Evolutionary conservation across 2,329 filamentous ascomycete genomes (phyloP), one percentile per base, ranked within the genome.

Genomic region (Trematosphaeria pertusa): DNA sequence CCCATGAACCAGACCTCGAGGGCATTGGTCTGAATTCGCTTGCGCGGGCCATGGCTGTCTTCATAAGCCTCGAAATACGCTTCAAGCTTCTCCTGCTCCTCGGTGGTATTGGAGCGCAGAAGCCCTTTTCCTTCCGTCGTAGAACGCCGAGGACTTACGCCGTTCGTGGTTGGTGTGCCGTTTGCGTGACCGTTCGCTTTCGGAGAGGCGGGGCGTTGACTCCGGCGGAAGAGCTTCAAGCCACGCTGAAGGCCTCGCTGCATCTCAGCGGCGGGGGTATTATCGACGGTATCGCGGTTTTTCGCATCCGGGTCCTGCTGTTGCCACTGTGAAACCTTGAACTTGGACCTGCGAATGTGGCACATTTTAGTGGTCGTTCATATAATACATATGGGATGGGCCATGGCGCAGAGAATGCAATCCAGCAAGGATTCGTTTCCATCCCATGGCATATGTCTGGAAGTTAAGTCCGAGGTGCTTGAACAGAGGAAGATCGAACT

Each of bases 1-100:
- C 74, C 75, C 5, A 67, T 61, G 46, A 77, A 77, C 74, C 73
- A 76, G 20, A 75, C 73, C 56, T 75, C 74, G 18, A 62, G 59
- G 6, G 53, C 44, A 35, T 65, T 58, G 4, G 70, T 73, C 24
- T 59, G 37, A 10, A 52, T 49, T 3, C 50, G 48, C 14, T 54
- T 51, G 36, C 39, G 38, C 47, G 46, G 22, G 37, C 40, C 30
- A 10, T 34, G 37, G 52, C 56, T 46, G 48, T 37, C 24, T 18
- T 58, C 53, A 54, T 49, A 46, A 2, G 39, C 49, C n/a, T 59
- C 48, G 18, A 59, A 57, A 8, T 42, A 33, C 2, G 43, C 20
- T 26, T 64, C 52, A 1, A 49, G 32, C 39, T 54, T 44, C n/a
- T 53, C 28, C 44, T 54, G 44, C 30, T 46, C 43, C 19, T 51